These are phyloP conservation scores for Pseudopyricularia cyperi DNA, from an alignment of 2,329 filamentous ascomycete species.

Conservation along the genomic window DNA sequence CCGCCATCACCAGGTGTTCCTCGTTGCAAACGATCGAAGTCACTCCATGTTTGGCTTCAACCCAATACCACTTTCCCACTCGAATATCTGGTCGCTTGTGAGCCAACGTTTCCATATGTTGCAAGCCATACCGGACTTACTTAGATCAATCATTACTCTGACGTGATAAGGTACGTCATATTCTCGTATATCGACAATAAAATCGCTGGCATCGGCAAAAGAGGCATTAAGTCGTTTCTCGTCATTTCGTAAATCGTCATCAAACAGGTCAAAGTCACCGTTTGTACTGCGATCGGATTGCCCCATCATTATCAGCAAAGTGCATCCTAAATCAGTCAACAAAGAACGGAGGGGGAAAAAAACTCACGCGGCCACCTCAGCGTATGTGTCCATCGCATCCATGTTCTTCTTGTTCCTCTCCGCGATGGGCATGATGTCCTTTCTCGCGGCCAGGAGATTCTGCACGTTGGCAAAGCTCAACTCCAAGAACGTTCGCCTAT, in stretches of 20 bases:
- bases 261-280: constrained; percentile 80
- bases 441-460: constrained; percentile 74
- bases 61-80: constrained; percentile 92
- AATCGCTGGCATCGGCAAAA: constrained; percentile 86
- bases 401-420: constrained; percentile 95
- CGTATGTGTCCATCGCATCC: constrained; percentile 96
- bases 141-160: constrained; percentile 90
- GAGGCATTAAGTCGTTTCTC: constrained; percentile 64
- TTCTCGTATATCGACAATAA: constrained; percentile 95
- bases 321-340: neutral
- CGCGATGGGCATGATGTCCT: constrained; percentile 75
- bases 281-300: constrained; percentile 24
- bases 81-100: constrained; percentile 58
- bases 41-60: constrained; percentile 84
- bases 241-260: constrained; percentile 66
- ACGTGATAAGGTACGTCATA: constrained; percentile 99
- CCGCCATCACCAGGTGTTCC: constrained; percentile 77
- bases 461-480: constrained; percentile 77
- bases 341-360: neutral
- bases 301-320: neutral
- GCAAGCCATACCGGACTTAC: constrained; percentile 26
- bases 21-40: constrained; percentile 76
- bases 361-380: constrained; percentile 77
- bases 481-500: constrained; percentile 77
- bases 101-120: neutral